phyloP scores from a whole-genome alignment of 805 yeast genomes.

The Metschnikowia anglica region DNA sequence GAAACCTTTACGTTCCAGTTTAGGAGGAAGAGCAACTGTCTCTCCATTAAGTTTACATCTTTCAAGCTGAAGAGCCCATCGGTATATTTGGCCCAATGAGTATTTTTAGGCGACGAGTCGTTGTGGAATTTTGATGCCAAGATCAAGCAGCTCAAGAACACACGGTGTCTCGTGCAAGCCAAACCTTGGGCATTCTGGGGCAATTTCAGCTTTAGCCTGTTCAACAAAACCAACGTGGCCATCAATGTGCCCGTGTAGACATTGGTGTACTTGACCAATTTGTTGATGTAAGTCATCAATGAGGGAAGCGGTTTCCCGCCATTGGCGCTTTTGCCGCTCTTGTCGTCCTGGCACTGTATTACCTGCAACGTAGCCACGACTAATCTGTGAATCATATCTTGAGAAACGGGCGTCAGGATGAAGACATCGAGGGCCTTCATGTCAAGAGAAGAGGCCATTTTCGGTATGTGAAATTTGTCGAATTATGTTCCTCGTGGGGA shows the following conservation, averaged over 20 bases:
- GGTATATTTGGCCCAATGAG: slow-evolving; percentile 77
- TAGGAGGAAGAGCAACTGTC: slow-evolving; percentile 65
- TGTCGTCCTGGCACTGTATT: slow-evolving; percentile 55
- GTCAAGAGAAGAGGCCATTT: slow-evolving; percentile 29
- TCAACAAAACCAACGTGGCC: slow-evolving; percentile 68
- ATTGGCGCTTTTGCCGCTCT: slow-evolving; percentile 30
- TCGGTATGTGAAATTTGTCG: not conserved
- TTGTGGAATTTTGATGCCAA: slow-evolving; percentile 73
- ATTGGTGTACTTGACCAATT: slow-evolving; percentile 69
- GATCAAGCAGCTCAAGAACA: slow-evolving; percentile 70
- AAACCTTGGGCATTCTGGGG: slow-evolving; percentile 74
- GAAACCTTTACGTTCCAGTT: slow-evolving; percentile 65
- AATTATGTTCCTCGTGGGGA: not conserved
- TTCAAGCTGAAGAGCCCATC: slow-evolving; percentile 67
- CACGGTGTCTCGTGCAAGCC: slow-evolving; percentile 78
- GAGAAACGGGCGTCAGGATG: slow-evolving; percentile 65
- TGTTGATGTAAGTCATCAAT: slow-evolving; percentile 70
- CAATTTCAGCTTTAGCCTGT: slow-evolving; percentile 56
- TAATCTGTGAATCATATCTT: slow-evolving; percentile 69
- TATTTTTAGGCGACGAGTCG: slow-evolving; percentile 75
- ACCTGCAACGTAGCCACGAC: slow-evolving; percentile 68
- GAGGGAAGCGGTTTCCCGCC: slow-evolving; percentile 54
- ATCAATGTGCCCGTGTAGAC: slow-evolving; percentile 79
- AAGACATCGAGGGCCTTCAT: slow-evolving; percentile 57
- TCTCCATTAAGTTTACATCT: slow-evolving; percentile 79